Conservation (phyloP, 2,329 filamentous ascomycete species). For the Cordyceps fumosorosea region DNA sequence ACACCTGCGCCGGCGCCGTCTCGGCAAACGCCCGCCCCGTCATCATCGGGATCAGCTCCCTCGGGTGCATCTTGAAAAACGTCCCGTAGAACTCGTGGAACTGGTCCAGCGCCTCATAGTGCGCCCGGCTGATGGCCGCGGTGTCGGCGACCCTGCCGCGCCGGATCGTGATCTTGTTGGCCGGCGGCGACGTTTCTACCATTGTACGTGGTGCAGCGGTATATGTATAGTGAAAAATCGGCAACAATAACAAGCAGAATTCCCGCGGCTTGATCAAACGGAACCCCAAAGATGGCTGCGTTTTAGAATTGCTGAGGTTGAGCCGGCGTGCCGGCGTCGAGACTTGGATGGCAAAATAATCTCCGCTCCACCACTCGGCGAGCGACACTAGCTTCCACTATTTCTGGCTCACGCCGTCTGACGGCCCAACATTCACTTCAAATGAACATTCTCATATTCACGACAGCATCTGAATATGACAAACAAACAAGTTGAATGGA, state of each 20-base stretch:
- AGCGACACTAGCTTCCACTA: neutral
- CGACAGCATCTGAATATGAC: neutral
- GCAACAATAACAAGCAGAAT: neutral
- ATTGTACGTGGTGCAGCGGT: neutral
- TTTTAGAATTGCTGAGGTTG: neutral
- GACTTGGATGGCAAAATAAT: neutral
- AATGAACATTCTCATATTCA: neutral
- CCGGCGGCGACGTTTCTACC: neutral
- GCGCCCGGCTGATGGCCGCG: constrained; percentile 13
- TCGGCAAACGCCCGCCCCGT: constrained; percentile 8
- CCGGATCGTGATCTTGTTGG: constrained; percentile 12
- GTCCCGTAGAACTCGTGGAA: constrained; percentile 18
- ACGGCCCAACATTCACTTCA: neutral
- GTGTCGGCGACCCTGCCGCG: constrained; percentile 14
- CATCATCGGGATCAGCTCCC: constrained; percentile 10
- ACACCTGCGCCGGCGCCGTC: neutral
- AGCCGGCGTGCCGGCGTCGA: neutral
- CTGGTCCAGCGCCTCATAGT: constrained; percentile 16
- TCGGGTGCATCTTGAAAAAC: constrained; percentile 15
- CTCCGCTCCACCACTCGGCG: neutral
- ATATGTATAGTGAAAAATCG: neutral
- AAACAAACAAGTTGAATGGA: neutral
- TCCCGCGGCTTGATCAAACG: neutral
- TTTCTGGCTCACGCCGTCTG: constrained; percentile 7
- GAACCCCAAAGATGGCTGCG: neutral